A percentile compares a stretch with the other conserved stretches of the same genome.
Conservation (phyloP, 768 basidiomycete species). For the Amylocystis lapponica region DNA sequence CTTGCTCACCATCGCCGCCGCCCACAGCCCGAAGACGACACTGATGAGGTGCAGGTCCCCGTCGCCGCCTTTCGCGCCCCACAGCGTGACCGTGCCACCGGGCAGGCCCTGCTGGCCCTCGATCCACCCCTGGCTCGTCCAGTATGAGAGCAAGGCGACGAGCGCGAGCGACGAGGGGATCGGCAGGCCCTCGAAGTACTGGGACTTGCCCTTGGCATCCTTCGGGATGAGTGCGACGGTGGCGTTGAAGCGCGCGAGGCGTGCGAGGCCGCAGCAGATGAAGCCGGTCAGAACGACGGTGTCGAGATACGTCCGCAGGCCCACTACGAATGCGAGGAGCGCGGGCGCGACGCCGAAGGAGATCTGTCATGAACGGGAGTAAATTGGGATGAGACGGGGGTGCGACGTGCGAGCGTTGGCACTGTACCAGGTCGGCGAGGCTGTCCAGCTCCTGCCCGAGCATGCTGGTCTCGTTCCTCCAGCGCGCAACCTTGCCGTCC, state of each 20-base stretch:
- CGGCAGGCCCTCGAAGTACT: slow-evolving; percentile 96
- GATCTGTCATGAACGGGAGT: slow-evolving; percentile 47
- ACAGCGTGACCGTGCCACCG: slow-evolving; percentile 64
- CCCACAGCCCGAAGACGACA: slow-evolving; percentile 80
- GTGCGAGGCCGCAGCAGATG: slow-evolving; percentile 93
- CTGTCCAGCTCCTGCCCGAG: slow-evolving; percentile 97
- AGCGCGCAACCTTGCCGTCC: slow-evolving; percentile 96
- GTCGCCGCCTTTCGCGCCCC: slow-evolving; percentile 64
- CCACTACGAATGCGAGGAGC: slow-evolving; percentile 85
- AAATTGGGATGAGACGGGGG: slow-evolving; percentile 2
- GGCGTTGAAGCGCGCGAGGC: slow-evolving; percentile 97
- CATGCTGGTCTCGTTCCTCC: slow-evolving; percentile 94
- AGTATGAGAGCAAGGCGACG: slow-evolving; percentile 74
- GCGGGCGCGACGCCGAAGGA: slow-evolving; percentile 98
- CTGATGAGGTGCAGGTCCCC: slow-evolving; percentile 84
- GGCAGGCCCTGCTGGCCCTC: slow-evolving; percentile 73
- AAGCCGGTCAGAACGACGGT: slow-evolving; percentile 82
- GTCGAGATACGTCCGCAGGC: slow-evolving; percentile 88
- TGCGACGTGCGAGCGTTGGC: slow-evolving; percentile 5
- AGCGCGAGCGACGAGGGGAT: slow-evolving; percentile 87
- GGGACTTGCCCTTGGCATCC: slow-evolving; percentile 77
- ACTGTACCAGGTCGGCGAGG: slow-evolving; percentile 87
- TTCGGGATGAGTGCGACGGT: slow-evolving; percentile 94
- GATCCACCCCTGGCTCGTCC: slow-evolving; percentile 83
- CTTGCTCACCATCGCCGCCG: slow-evolving; percentile 97